phyloP scores from a whole-genome alignment of 768 basidiomycete genomes.

The Podaxis sp. region DNA sequence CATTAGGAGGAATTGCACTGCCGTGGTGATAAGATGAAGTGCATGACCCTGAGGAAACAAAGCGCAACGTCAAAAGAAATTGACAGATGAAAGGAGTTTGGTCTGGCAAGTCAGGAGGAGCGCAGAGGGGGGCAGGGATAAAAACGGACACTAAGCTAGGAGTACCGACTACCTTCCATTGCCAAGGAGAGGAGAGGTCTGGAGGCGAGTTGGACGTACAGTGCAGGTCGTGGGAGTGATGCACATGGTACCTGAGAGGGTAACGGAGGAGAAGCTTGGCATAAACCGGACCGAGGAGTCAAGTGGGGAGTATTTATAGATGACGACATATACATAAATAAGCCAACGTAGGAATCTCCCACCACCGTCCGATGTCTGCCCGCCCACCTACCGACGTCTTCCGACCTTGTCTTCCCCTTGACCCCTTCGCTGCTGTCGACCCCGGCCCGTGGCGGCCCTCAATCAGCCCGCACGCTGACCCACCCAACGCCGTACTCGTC shows the following conservation, averaged over 20 bases:
- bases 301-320: not conserved
- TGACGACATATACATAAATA: not conserved
- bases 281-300: not conserved
- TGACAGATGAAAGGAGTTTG: not conserved
- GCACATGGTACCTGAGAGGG: not conserved
- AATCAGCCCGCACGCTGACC: conserved; percentile 16
- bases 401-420: conserved; percentile 35
- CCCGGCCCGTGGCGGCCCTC: conserved; percentile 25
- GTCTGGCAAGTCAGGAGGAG: not conserved
- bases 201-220: not conserved
- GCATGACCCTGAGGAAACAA: not conserved
- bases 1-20: not conserved
- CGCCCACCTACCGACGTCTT: conserved; percentile 25
- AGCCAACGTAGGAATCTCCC: not conserved
- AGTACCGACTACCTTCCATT: not conserved
- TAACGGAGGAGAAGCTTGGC: not conserved
- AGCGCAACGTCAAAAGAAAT: not conserved
- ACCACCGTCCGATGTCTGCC: not conserved
- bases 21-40: not conserved
- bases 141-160: not conserved
- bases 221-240: not conserved
- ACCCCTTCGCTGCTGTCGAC: conserved; percentile 30
- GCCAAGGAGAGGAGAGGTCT: not conserved
- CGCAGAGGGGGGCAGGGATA: not conserved
- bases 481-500: conserved; percentile 33